Percentiles rank a stretch among this genome's conserved stretches.
These are phyloP conservation scores for Brassica rapa DNA, from an alignment of 345 rosid genomes.

Conservation along the genomic window DNA sequence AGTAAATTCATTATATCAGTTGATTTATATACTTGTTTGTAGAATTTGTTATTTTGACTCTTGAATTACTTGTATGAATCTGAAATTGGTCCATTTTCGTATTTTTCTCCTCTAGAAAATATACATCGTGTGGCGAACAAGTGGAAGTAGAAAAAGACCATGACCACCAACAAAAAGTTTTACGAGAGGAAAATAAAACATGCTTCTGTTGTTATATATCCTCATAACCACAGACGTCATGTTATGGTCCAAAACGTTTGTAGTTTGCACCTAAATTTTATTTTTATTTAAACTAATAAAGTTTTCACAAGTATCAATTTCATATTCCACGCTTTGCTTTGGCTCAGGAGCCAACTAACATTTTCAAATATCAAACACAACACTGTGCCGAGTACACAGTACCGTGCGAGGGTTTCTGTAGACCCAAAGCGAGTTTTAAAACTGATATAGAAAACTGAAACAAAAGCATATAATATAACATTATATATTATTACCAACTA, in stretches of 20 bases:
- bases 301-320: background rate
- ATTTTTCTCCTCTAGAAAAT: background rate
- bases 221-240: background rate
- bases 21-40: background rate
- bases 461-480: too few relatives aligned
- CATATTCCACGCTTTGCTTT: background rate
- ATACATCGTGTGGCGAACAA: background rate
- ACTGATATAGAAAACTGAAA: too few relatives aligned
- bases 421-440: too few relatives aligned
- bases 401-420: too few relatives aligned
- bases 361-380: too few relatives aligned
- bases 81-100: background rate
- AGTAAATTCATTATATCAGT: background rate
- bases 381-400: too few relatives aligned
- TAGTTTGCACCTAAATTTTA: background rate
- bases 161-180: background rate
- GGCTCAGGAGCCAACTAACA: too few relatives aligned
- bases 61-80: constrained; percentile 7
- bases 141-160: background rate
- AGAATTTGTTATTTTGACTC: background rate
- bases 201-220: background rate
- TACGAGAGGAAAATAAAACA: background rate
- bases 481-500: too few relatives aligned
- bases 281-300: background rate
- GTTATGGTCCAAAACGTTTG: background rate